These are phyloP conservation scores for Chlorella sp. DNA, from an alignment of 139 green algal genomes.

Conservation along the genomic window DNA sequence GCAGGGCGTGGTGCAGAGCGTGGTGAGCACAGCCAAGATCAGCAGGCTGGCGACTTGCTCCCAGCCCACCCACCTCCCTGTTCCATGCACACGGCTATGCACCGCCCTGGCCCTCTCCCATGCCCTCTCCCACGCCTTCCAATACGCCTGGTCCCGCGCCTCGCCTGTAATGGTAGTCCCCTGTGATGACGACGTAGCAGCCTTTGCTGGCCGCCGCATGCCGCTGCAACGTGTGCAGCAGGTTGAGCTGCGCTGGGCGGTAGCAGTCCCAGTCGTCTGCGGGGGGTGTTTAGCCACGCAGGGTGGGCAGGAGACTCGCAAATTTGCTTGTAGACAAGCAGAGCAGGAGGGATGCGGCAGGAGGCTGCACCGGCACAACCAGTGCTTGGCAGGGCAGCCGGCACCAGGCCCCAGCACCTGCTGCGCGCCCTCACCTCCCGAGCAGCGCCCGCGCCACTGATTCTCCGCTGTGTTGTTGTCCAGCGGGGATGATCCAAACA, in stretches of 20 bases:
- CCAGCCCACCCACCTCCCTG: not conserved
- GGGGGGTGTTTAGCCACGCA: not conserved
- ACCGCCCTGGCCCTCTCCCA: too few species aligned
- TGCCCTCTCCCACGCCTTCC: too few species aligned
- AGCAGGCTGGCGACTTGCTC: not conserved
- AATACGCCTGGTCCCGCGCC: too few species aligned
- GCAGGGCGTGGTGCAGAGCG: not conserved
- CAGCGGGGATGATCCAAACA: conserved; percentile 8
- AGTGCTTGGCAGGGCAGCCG: too few species aligned
- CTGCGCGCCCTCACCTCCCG: not conserved
- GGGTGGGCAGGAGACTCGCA: too few species aligned
- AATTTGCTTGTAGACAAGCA: too few species aligned
- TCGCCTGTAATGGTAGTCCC: conserved; percentile 15
- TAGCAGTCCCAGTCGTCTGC: conserved; percentile 35
- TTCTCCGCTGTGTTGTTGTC: conserved; percentile 6
- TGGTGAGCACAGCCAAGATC: not conserved
- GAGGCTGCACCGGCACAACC: too few species aligned
- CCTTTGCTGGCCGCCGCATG: not conserved
- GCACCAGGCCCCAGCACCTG: not conserved
- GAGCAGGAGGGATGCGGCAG: not conserved
- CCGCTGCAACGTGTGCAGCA: conserved; percentile 20
- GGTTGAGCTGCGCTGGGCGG: conserved; percentile 7
- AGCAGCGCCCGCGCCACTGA: not conserved
- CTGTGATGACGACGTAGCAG: conserved; percentile 13
- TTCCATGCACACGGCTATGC: too few species aligned